phyloP scores from a whole-genome alignment of 1,284 basidiomycete species.

The Puccinia triticina region DNA sequence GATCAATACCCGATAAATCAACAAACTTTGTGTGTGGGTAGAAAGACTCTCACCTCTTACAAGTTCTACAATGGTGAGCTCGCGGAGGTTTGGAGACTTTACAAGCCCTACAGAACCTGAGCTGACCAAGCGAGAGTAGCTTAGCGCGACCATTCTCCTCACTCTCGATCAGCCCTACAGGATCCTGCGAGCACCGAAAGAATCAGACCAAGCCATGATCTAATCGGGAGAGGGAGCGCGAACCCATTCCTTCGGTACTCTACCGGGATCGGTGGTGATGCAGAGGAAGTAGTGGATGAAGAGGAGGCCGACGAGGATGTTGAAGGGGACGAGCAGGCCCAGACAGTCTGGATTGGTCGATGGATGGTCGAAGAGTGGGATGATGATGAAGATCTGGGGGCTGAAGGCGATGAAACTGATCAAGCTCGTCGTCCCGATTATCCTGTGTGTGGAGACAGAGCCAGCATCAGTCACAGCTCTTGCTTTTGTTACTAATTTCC shows the following conservation, averaged over 20 bases:
- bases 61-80: slow-evolving; percentile 60
- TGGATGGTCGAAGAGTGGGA: slow-evolving; percentile 72
- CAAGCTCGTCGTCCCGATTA: slow-evolving; percentile 69
- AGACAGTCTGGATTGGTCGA: slow-evolving; percentile 73
- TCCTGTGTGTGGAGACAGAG: slow-evolving; percentile 57
- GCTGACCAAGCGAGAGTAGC: slow-evolving; percentile 52
- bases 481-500: no score
- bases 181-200: slow-evolving; percentile 16
- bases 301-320: slow-evolving; percentile 73
- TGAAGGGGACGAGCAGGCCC: slow-evolving; percentile 79
- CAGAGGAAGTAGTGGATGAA: slow-evolving; percentile 85
- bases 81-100: slow-evolving; percentile 58
- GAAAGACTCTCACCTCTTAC: slow-evolving; percentile 57
- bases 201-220: not conserved
- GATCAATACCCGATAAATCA: not conserved
- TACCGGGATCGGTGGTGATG: slow-evolving; percentile 77
- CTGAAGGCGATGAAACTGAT: slow-evolving; percentile 87
- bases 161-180: slow-evolving; percentile 10
- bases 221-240: slow-evolving; percentile 56
- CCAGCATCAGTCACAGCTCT: not conserved
- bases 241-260: slow-evolving; percentile 80
- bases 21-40: not conserved
- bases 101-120: slow-evolving; percentile 58
- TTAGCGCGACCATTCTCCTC: slow-evolving; percentile 53
- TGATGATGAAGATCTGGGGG: slow-evolving; percentile 83